phyloP scores from a whole-genome alignment of 2,329 filamentous ascomycete genomes.

The Diplocarpon mali region DNA sequence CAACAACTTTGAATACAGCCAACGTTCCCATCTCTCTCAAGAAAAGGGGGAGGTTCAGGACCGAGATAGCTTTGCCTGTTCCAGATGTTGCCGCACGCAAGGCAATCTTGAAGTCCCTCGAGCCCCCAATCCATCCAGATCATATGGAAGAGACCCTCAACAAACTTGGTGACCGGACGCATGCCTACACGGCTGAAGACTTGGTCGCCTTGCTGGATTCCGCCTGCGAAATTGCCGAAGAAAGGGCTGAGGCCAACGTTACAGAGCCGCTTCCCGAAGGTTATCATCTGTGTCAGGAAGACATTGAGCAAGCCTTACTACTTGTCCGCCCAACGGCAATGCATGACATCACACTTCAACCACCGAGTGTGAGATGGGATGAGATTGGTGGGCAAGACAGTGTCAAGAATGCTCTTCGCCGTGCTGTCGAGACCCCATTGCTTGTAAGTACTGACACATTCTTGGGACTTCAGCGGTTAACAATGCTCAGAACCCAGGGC shows the following conservation, averaged over 20 bases:
- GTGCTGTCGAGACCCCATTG: constrained; percentile 29
- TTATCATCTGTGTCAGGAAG: constrained; percentile 29
- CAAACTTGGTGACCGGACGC: constrained; percentile 61
- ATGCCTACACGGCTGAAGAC: constrained; percentile 78
- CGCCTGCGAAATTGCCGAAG: constrained; percentile 32
- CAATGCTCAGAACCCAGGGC: constrained; percentile 34
- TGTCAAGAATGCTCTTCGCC: constrained; percentile 52
- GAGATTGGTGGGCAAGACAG: constrained; percentile 79
- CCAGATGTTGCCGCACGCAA: constrained; percentile 61
- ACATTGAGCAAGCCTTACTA: constrained; percentile 55
- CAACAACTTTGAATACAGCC: constrained; percentile 60
- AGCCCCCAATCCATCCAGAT: constrained; percentile 34
- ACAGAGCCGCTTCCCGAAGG: constrained; percentile 1
- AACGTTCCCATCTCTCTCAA: constrained; percentile 62
- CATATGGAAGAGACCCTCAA: constrained; percentile 42
- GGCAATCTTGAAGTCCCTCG: constrained; percentile 55
- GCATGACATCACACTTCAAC: constrained; percentile 80
- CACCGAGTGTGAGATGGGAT: constrained; percentile 73
- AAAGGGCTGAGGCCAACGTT: constrained; percentile 13
- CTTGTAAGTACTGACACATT: constrained; percentile 13
- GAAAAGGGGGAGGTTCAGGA: constrained; percentile 50
- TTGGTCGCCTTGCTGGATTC: constrained; percentile 52
- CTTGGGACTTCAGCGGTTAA: neutral
- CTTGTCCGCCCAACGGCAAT: constrained; percentile 73
- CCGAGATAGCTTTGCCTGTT: constrained; percentile 63